phyloP scores from a whole-genome alignment of 768 basidiomycete species.

The Gymnopilus junonius region DNA sequence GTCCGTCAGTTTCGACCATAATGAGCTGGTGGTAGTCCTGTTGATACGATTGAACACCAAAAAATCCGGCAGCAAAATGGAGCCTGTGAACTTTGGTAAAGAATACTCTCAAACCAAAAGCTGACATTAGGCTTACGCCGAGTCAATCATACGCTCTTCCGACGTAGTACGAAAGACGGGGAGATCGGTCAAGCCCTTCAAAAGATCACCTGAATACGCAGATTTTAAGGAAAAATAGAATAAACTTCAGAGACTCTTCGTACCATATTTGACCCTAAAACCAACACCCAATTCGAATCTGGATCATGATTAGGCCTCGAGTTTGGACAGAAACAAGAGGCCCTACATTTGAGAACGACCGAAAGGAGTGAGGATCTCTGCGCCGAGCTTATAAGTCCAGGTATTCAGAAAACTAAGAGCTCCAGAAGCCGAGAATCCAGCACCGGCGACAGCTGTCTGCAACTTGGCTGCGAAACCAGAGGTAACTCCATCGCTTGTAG shows the following conservation, averaged over 20 bases:
- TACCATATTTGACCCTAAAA: constrained; percentile 67
- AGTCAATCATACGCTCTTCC: constrained; percentile 59
- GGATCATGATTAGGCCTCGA: neutral
- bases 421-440: constrained; percentile 55
- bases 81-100: constrained; percentile 25
- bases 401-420: constrained; percentile 66
- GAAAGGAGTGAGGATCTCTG: constrained; percentile 77
- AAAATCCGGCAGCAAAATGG: constrained; percentile 64
- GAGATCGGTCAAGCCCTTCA: constrained; percentile 48
- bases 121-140: constrained; percentile 36
- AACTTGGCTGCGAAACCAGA: constrained; percentile 50
- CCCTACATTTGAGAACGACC: constrained; percentile 70
- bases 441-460: constrained; percentile 44
- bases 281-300: constrained; percentile 56
- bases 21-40: constrained; percentile 65
- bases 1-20: constrained; percentile 57
- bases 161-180: constrained; percentile 71
- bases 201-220: constrained; percentile 29
- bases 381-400: constrained; percentile 81
- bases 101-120: neutral
- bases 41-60: constrained; percentile 53
- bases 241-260: constrained; percentile 16
- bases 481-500: constrained; percentile 50
- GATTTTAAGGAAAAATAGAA: neutral
- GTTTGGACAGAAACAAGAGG: neutral